These are phyloP conservation scores for Termitomyces sp. DNA, from an alignment of 768 basidiomycete genomes.

Conservation along the genomic window DNA sequence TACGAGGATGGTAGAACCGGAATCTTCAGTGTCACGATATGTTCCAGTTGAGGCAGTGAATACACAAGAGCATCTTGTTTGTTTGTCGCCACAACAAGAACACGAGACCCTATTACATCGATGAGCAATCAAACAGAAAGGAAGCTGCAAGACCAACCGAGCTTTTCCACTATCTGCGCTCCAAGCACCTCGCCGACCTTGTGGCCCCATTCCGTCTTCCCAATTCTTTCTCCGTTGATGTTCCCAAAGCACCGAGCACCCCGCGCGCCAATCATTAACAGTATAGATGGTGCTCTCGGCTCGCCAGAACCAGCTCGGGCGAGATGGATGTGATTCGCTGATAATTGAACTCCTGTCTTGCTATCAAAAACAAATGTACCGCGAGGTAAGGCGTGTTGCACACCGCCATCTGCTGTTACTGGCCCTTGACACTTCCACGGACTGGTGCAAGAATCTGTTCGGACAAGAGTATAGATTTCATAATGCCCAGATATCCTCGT, in stretches of 20 bases:
- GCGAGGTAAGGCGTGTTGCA: constrained; percentile 37
- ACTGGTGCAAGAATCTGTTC: constrained; percentile 23
- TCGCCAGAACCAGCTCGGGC: constrained; percentile 25
- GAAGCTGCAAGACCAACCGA: constrained; percentile 36
- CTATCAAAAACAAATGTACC: constrained; percentile 51
- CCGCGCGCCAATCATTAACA: constrained; percentile 49
- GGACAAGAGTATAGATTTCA: constrained; percentile 49
- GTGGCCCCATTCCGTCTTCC: constrained; percentile 57
- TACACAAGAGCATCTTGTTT: constrained; percentile 44
- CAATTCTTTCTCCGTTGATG: constrained; percentile 61
- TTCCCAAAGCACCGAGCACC: constrained; percentile 52
- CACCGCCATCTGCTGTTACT: constrained; percentile 27
- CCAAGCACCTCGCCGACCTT: constrained; percentile 45
- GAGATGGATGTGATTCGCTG: constrained; percentile 39
- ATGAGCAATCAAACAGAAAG: not conserved
- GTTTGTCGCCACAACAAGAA: constrained; percentile 52
- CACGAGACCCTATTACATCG: constrained; percentile 35
- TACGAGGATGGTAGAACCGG: constrained; percentile 28
- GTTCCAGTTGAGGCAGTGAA: constrained; percentile 59
- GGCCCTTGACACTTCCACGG: constrained; percentile 33
- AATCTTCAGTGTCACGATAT: constrained; percentile 39
- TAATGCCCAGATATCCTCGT: constrained; percentile 50
- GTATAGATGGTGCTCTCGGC: constrained; percentile 24
- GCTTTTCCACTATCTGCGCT: constrained; percentile 52
- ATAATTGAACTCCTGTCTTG: constrained; percentile 40